phyloP scores from a whole-genome alignment of 2,329 filamentous ascomycete genomes.

The Cladophialophora carrionii region DNA sequence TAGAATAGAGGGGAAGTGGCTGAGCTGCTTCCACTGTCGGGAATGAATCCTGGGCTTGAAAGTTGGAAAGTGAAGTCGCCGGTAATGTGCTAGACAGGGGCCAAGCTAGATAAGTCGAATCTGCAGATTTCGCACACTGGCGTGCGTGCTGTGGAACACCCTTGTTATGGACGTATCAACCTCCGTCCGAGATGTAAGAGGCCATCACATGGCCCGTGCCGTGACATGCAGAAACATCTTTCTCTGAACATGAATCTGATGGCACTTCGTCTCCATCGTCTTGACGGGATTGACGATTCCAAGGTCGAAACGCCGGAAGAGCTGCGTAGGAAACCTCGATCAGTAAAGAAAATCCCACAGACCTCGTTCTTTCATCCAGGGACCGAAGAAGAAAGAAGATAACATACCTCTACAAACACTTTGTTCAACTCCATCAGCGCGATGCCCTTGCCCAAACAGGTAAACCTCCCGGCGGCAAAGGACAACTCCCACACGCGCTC shows the following conservation, averaged over 20 bases:
- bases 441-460: slow-evolving; percentile 53
- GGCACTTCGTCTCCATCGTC: slow-evolving; percentile 10
- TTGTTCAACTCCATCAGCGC: slow-evolving; percentile 57
- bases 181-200: not conserved
- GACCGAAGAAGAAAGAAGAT: not conserved
- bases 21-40: not conserved
- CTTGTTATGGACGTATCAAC: not conserved
- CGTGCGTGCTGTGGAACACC: not conserved
- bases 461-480: slow-evolving; percentile 52
- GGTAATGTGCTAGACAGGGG: not conserved
- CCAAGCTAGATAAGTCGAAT: not conserved
- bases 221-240: slow-evolving; percentile 11
- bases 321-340: not conserved
- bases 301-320: slow-evolving; percentile 18
- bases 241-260: slow-evolving; percentile 14
- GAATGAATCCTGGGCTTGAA: not conserved
- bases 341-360: not conserved
- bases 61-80: not conserved
- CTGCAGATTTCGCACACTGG: not conserved
- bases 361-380: not conserved
- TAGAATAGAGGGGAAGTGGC: not conserved
- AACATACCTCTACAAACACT: slow-evolving; percentile 52
- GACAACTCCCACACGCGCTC: slow-evolving; percentile 47
- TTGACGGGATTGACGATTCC: slow-evolving; percentile 11
- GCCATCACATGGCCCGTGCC: not conserved